Evolutionary conservation across 129 eudicot species (phyloP), one percentile per base, ranked within the genome.

Genomic region (Saposhnikovia divaricata): DNA sequence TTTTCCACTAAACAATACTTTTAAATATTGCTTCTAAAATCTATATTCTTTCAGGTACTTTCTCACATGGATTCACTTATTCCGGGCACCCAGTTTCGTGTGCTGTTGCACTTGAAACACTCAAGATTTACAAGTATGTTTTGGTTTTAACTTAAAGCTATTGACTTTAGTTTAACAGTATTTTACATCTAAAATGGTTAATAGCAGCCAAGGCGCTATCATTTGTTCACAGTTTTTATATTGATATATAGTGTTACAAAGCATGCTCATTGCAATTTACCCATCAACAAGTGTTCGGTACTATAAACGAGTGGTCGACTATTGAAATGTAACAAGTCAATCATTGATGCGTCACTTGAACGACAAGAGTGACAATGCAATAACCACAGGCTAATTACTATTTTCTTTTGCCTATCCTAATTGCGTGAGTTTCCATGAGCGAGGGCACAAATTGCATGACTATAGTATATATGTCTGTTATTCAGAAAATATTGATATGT

Each of bases 11-110:
- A 38, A 23, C 27, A 3, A 38, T 55, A 31, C 43, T 53, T 77
- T 55, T 9, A 9, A 4, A 9, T 16, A 5, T 42, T 66, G 3
- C 63, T 63, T 31, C 6, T n/a, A 61, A 65, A 23, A 42, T 61
- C 21, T 8, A 21, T 37, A 31, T 80, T 78, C 16, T 61, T 45
- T 61, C 78, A 94, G 98, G 97, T 86, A 37, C 90, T 25, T 94
- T 95, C 84, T 86, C 91, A 77, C 98, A 95, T 86, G 98, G 98
- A 80, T 95, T 95, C 82, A 95, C 98, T 12, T 95, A 92, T 82
- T 92, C 98, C 3, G 98, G 98, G 46, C 98, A 95, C 79, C 98
- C 98, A 18, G 98, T 95, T 9, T 82, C 98, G 21, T 95, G 97
- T 82, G 98, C 98, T 83, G 98, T 95, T 79, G 98, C 98, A 47